A percentile compares a stretch with the other conserved stretches of the same genome.
These are phyloP conservation scores for Coemansia umbellata DNA, from an alignment of 192 early-diverging fungal species.

Conservation along the genomic window DNA sequence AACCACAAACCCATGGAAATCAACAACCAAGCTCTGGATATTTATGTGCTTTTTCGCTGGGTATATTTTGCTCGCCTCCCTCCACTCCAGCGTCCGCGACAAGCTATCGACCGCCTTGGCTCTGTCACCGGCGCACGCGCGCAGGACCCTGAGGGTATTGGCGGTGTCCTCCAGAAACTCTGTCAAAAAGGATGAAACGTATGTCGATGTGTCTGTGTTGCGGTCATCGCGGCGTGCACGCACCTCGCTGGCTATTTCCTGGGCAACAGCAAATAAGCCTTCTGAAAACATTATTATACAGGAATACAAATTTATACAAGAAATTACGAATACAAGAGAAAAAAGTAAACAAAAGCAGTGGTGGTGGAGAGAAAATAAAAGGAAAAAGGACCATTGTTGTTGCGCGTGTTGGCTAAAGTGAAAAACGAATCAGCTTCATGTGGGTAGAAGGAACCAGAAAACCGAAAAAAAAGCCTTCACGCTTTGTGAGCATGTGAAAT, in stretches of 20 bases:
- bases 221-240: constrained; percentile 1
- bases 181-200: constrained; percentile 26
- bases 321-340: not conserved
- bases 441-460: too few relatives aligned
- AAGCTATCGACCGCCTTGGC: not conserved
- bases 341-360: not conserved
- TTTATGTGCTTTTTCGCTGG: constrained; percentile 5
- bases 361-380: too few relatives aligned
- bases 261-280: too few relatives aligned
- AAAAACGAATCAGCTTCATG: too few relatives aligned
- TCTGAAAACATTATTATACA: too few relatives aligned
- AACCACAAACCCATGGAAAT: constrained; percentile 20
- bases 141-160: constrained; percentile 15
- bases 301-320: not conserved
- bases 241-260: constrained; percentile 4
- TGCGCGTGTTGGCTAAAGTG: too few relatives aligned
- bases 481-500: too few relatives aligned
- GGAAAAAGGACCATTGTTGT: too few relatives aligned
- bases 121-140: constrained; percentile 13
- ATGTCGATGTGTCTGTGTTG: constrained; percentile 3
- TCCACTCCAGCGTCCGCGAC: constrained; percentile 28
- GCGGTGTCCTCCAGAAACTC: constrained; percentile 36
- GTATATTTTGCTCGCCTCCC: constrained; percentile 39
- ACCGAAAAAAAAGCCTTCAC: too few relatives aligned
- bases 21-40: constrained; percentile 4